Conservation (phyloP, 208 protist genomes). For the Sergeia podlipaevii region DNA sequence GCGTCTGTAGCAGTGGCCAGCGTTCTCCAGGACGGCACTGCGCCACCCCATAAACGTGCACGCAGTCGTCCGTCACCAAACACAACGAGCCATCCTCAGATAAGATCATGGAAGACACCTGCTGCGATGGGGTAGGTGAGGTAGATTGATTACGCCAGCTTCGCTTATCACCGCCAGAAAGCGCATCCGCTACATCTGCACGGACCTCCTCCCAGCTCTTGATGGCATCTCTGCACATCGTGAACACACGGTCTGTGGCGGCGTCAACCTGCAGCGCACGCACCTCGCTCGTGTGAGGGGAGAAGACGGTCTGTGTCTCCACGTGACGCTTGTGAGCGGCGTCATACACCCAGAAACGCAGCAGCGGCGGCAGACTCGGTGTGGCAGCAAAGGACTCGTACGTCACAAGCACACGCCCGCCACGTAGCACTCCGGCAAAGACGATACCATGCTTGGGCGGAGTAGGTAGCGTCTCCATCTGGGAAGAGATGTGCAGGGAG, state of each 20-base stretch:
- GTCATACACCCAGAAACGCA: constrained; percentile 84
- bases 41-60: constrained; percentile 59
- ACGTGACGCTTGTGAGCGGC: constrained; percentile 43
- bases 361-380: constrained; percentile 48
- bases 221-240: constrained; percentile 50
- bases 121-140: constrained; percentile 48
- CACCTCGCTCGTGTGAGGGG: constrained; percentile 59
- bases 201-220: constrained; percentile 77
- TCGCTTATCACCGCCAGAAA: constrained; percentile 14
- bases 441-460: constrained; percentile 75
- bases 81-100: constrained; percentile 70
- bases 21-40: constrained; percentile 42
- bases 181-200: constrained; percentile 54
- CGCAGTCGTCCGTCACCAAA: constrained; percentile 75
- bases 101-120: constrained; percentile 41
- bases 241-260: constrained; percentile 61
- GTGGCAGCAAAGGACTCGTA: constrained; percentile 73
- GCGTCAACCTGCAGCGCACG: constrained; percentile 58
- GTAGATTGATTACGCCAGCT: constrained; percentile 77
- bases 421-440: constrained; percentile 62
- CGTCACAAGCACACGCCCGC: constrained; percentile 66
- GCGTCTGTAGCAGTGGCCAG: constrained; percentile 45
- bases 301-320: constrained; percentile 74
- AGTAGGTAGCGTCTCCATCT: constrained; percentile 76
- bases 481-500: constrained; percentile 82